Base-by-base conservation (phyloP, 139 green algal genomes). In the Micromonas commoda region DNA sequence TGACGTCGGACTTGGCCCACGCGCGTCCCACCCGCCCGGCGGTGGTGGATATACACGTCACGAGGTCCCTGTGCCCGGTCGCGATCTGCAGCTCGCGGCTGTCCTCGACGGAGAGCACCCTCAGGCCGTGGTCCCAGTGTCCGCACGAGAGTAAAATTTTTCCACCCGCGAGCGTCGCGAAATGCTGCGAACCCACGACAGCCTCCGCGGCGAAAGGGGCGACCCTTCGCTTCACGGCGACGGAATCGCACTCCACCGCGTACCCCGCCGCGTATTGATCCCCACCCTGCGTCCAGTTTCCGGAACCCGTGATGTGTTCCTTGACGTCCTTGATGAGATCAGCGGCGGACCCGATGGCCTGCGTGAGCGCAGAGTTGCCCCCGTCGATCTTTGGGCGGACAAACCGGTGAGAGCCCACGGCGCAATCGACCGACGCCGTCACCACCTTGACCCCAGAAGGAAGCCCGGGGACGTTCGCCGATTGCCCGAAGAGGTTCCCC, bases 41-140 rank as follows among this genome's bases (percentile, higher is more conserved):
- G 77, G 75, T 82, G 21, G 83, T 65, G 0, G 86, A 85, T 20
- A 93, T 45, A 51, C 83, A 88, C 54, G 86, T 93, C 63, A 91
- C 79, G 0, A 81, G 75, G 74, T 89, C 85, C 53, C 84, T 86
- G 85, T 93, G 89, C 38, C 79, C 81, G 20, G 68, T 72, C 76
- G 85, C 32, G 35, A 67, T 77, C 81, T 91, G 85, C 54, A 91
- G 80, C 68, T 85, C 70, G 64, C 85, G 80, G 32, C 68, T 84
- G 20, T 91, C 85, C 2, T 92, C 88, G 16, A 81, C 64, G 16
- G 76, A 45, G 20, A 81, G 60, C 28, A 76, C 24, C 2, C 77
- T 71, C 65, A 87, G 23, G 35, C 72, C 80, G 71, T 82, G 76
- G 76, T 92, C 88, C 81, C 81, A 88, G 83, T 89, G 90, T 20